phyloP scores from a whole-genome alignment of 257 asterid genomes.

The Penstemon newberryi region DNA sequence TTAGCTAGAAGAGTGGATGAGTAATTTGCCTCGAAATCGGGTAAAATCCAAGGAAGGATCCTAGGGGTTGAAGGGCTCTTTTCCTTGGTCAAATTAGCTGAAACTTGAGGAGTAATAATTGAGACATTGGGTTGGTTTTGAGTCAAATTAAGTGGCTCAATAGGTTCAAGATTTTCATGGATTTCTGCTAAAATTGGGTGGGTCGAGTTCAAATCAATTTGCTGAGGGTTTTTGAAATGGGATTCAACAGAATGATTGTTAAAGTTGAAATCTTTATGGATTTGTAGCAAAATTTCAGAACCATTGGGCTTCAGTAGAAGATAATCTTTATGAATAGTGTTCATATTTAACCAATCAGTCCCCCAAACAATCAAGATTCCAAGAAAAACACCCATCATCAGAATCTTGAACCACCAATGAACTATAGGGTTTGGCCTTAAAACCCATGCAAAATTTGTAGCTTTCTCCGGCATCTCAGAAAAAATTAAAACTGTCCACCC shows the following conservation, averaged over 20 bases:
- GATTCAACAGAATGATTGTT: conserved; percentile 31
- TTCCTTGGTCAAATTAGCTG: conserved; percentile 27
- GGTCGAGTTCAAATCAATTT: conserved; percentile 28
- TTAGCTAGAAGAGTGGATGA: conserved; percentile 52
- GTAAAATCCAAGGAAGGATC: conserved; percentile 57
- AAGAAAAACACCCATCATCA: conserved; percentile 48
- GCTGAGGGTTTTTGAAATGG: conserved; percentile 17
- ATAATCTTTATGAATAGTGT: conserved; percentile 39
- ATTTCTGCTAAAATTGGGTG: conserved; percentile 27
- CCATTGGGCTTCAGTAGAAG: conserved; percentile 37
- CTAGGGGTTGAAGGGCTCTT: conserved; percentile 7
- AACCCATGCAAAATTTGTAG: conserved; percentile 44
- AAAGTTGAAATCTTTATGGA: conserved; percentile 40
- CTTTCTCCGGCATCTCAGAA: conserved; percentile 57
- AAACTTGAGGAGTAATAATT: conserved; percentile 31
- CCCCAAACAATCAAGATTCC: conserved; percentile 58
- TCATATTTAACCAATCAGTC: conserved; percentile 42
- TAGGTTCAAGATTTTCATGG: conserved; percentile 29
- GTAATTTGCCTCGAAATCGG: conserved; percentile 58
- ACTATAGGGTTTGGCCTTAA: conserved; percentile 52
- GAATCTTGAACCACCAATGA: conserved; percentile 61
- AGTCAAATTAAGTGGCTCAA: conserved; percentile 21
- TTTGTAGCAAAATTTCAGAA: conserved; percentile 18
- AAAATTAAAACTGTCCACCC: conserved; percentile 12
- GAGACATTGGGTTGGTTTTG: conserved; percentile 23